phyloP scores from a whole-genome alignment of 352 stramenopile species.

The Phytophthora colocasiae region DNA sequence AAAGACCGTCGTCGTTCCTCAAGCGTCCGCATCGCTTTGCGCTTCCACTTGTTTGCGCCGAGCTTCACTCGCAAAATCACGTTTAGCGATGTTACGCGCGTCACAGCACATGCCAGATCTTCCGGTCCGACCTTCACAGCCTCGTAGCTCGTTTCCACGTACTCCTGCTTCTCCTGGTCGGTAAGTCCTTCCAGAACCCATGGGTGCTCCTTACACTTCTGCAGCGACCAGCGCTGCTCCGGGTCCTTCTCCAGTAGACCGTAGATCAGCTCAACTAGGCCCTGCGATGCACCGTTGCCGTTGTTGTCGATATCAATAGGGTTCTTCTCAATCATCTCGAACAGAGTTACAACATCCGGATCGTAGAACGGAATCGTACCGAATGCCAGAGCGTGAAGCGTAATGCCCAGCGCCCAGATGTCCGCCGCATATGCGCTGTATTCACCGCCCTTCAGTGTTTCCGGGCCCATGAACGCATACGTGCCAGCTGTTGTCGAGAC shows the following conservation, averaged over 20 bases:
- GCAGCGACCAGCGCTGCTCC: conserved; percentile 69
- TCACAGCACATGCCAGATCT: conserved; percentile 75
- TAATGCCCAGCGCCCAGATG: conserved; percentile 89
- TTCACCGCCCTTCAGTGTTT: conserved; percentile 80
- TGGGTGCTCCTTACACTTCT: conserved; percentile 71
- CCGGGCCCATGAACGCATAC: conserved; percentile 87
- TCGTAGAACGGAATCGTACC: conserved; percentile 88
- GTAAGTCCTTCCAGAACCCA: conserved; percentile 74
- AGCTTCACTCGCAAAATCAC: conserved; percentile 83
- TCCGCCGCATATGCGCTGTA: conserved; percentile 88
- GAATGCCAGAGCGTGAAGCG: conserved; percentile 82
- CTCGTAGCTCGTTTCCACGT: conserved; percentile 59
- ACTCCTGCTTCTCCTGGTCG: conserved; percentile 44
- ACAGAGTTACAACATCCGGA: conserved; percentile 79
- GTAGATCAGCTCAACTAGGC: conserved; percentile 54
- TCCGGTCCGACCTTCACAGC: conserved; percentile 63
- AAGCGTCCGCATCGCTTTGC: conserved; percentile 69
- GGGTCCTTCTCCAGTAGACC: conserved; percentile 82
- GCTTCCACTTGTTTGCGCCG: conserved; percentile 80
- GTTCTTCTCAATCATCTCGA: conserved; percentile 82
- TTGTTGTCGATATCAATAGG: conserved; percentile 47
- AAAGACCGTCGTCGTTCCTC: conserved; percentile 50
- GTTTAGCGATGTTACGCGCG: conserved; percentile 74
- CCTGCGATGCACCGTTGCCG: conserved; percentile 44
- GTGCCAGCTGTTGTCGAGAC: conserved; percentile 83